These are phyloP conservation scores for Thalassiosira mediterranea DNA, from an alignment of 352 stramenopile species.

Conservation along the genomic window DNA sequence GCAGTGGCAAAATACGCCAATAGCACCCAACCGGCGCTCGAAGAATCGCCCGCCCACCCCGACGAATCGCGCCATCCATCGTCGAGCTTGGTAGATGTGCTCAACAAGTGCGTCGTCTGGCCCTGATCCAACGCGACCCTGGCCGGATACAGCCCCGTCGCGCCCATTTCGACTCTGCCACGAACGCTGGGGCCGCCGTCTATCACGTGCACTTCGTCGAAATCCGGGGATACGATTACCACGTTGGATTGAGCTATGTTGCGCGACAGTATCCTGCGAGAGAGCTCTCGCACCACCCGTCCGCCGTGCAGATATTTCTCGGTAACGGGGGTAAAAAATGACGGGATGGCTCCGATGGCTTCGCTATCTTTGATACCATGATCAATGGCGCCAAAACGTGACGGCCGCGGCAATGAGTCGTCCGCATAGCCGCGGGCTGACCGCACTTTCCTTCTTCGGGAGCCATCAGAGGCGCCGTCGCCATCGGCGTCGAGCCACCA, in stretches of 20 bases:
- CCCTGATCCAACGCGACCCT: conserved; percentile 31
- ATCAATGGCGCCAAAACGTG: too few species aligned
- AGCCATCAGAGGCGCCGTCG: too few species aligned
- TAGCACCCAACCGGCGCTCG: conserved; percentile 41
- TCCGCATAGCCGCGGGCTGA: too few species aligned
- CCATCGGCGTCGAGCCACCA: too few species aligned
- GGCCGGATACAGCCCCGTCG: background rate
- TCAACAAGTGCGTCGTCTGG: conserved; percentile 20
- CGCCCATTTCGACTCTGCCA: background rate
- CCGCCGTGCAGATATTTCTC: conserved; percentile 29
- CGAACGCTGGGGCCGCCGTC: conserved; percentile 14
- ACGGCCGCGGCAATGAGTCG: too few species aligned
- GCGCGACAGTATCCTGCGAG: conserved; percentile 40
- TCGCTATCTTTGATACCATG: too few species aligned
- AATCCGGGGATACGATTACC: conserved; percentile 43
- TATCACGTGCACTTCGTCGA: conserved; percentile 1
- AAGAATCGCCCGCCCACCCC: conserved; percentile 10
- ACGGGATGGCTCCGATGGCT: too few species aligned
- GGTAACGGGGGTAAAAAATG: conserved; percentile 6
- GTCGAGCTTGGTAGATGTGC: conserved; percentile 32
- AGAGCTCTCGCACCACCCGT: conserved; percentile 55
- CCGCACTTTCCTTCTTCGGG: too few species aligned
- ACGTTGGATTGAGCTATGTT: conserved; percentile 60
- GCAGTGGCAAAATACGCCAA: conserved; percentile 42
- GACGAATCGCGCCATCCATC: conserved; percentile 38